Percentiles rank a stretch among this genome's conserved stretches.
Conservation (phyloP, 2,329 filamentous ascomycete genomes). For the Colletotrichum zoysiae region DNA sequence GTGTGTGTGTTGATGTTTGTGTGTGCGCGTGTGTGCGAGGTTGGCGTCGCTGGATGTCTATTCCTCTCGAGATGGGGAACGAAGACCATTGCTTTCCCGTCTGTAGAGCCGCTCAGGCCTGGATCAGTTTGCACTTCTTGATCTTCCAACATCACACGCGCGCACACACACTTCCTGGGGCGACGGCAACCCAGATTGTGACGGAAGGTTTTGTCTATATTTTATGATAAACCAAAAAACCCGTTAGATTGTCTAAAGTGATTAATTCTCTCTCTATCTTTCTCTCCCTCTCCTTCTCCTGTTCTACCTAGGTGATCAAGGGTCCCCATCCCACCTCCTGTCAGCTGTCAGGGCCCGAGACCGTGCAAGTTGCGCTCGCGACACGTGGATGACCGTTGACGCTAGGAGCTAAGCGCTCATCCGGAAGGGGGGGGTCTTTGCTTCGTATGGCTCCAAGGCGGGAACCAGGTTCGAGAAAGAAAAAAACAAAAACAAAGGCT, state of each 20-base stretch:
- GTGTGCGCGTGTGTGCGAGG: neutral
- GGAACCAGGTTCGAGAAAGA: neutral
- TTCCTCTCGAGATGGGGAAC: neutral
- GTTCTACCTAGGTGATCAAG: neutral
- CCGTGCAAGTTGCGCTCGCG: neutral
- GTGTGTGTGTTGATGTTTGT: neutral
- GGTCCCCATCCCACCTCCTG: neutral
- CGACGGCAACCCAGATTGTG: constrained; percentile 6
- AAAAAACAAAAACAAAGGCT: neutral
- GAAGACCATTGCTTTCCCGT: too few relatives aligned
- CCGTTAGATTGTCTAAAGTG: neutral
- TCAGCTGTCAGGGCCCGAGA: neutral
- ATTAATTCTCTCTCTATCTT: neutral
- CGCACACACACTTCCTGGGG: neutral
- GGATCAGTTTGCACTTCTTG: neutral
- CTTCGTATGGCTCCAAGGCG: neutral
- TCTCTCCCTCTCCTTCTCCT: neutral
- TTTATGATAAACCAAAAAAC: neutral
- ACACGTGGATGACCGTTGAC: constrained; percentile 5
- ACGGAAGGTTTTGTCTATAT: neutral
- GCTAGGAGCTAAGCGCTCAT: neutral
- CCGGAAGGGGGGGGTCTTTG: neutral
- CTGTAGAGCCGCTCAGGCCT: neutral
- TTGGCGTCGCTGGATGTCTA: neutral
- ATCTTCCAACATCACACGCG: neutral